Base-by-base conservation (phyloP, 495 filamentous ascomycete genomes). In the Neurospora tetraspora region DNA sequence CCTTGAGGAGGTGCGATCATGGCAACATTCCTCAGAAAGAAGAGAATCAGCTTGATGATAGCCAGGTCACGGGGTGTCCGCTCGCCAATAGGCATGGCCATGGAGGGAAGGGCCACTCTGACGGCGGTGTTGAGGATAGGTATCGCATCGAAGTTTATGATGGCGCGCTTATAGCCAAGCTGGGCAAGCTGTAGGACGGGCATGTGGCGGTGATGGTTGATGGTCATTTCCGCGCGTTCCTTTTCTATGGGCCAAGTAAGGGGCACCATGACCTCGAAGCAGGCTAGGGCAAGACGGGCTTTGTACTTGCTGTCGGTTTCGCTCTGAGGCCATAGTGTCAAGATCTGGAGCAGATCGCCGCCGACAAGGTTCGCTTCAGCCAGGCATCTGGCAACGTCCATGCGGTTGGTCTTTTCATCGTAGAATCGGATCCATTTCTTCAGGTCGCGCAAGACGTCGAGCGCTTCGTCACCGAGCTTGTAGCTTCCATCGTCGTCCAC, bases 171-270 rank as follows among this genome's bases (percentile, higher is more conserved):
- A 82, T 99, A 99, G 39, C 87, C 86, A 2, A 94, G 85, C 76
- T 98, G 96, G 2, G 92, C 92, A 71, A 96, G 88, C 80, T 95
- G 91, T 12, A 99, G 84, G 69, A 93, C 96, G 7, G 95, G 93
- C 34, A 92, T 85, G 81, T 99, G 96, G 68, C 93, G 89, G 77
- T 96, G 91, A 78, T 98, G 94, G 79, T 98, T 98, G 75, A 93
- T 84, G 5, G 94, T 98, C 91, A 95, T 96, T 74, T 92, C 87
- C 36, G 86, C 85, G 45, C 73, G 73, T 74, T 94, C 88, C 74
- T 91, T 90, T 75, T 98, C 93, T 73, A 96, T 84, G 11, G 94
- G 94, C 95, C 95, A 98, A 37, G 96, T 99, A 76, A 99, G 85
- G 38, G 95, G 94, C 2, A 97, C 94, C 74, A 99, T 88, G 69